Evolutionary conservation across 2,329 filamentous ascomycete genomes (phyloP).

Genomic region (Ascochyta lentis): DNA sequence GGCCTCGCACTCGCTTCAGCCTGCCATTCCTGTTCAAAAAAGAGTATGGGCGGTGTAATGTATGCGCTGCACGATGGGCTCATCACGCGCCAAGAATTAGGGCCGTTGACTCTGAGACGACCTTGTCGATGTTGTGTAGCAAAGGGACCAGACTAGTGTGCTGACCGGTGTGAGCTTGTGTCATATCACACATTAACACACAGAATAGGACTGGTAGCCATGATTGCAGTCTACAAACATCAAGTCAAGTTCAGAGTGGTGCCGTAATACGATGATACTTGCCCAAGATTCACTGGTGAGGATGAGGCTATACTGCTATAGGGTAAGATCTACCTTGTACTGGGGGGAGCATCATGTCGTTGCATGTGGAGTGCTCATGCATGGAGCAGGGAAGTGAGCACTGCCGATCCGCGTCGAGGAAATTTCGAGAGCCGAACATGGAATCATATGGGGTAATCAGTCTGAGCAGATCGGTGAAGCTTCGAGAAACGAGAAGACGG

Average conservation of each 20-base stretch:
- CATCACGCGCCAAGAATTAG: slow-evolving; percentile 1
- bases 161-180: not conserved
- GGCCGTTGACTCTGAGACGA: slow-evolving; percentile 3
- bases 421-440: not conserved
- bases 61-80: not conserved
- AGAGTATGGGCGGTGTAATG: not conserved
- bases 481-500: not conserved
- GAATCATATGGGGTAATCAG: not conserved
- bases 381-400: not conserved
- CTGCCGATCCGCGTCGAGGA: slow-evolving; percentile 2
- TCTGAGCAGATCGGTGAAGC: not conserved
- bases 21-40: not conserved
- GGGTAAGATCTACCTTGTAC: slow-evolving; percentile 22
- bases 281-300: slow-evolving; percentile 1
- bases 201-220: too few species aligned
- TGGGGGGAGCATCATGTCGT: slow-evolving; percentile 3
- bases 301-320: slow-evolving; percentile 12
- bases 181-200: not conserved
- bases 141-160: not conserved
- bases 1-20: not conserved
- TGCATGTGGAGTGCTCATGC: slow-evolving; percentile 4
- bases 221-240: not conserved
- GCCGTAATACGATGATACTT: not conserved
- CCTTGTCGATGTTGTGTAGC: not conserved
- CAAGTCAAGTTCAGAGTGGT: not conserved